Base-by-base conservation (phyloP, 2,329 filamentous ascomycete species). In the Trichoderma sp. region DNA sequence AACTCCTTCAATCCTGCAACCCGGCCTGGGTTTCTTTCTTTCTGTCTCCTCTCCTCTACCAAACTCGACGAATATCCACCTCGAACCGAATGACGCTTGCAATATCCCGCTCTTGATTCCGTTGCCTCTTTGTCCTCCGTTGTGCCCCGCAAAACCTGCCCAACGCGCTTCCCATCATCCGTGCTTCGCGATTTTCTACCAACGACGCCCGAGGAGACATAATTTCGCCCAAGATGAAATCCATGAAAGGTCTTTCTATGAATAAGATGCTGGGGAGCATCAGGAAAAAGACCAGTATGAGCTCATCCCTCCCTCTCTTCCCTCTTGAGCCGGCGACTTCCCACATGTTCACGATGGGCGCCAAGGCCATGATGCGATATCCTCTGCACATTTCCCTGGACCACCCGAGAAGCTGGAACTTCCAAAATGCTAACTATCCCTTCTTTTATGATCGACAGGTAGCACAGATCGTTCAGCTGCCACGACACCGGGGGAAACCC, bases 201-300 rank as follows among this genome's bases (percentile, higher is more conserved):
- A 53, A 8, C 43, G 58, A 69, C 62, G 32, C 20, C 55, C 12
- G 30, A 9, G 28, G n/a, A 32, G 53, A 15, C 8, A 58, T 20
- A 57, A 67, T 39, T 20, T 39, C 28, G 43, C 58, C 9, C 72
- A 75, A 71, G 68, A 84, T 84, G 81, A 84, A 82, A 76, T 79
- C 79, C 74, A 84, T 85, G 84, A 88, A 87, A 81, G 82, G 84
- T 47, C 83, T 88, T 73, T 86, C 83, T 79, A 84, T 88, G 82
- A 86, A 84, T 79, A 88, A 85, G 82, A 82, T 88, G 84, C 82
- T 88, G 58, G 86, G 85, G 74, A 86, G 81, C 81, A 84, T 89
- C 79, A 86, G 83, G 77, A 85, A 83, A 78, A 84, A 83, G 76
- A 82, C 82, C 39, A 81, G 78, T 77, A 76, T 57, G 76, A 61